phyloP scores from a whole-genome alignment of 164 flowering plant species.

The Tinospora cordifolia region DNA sequence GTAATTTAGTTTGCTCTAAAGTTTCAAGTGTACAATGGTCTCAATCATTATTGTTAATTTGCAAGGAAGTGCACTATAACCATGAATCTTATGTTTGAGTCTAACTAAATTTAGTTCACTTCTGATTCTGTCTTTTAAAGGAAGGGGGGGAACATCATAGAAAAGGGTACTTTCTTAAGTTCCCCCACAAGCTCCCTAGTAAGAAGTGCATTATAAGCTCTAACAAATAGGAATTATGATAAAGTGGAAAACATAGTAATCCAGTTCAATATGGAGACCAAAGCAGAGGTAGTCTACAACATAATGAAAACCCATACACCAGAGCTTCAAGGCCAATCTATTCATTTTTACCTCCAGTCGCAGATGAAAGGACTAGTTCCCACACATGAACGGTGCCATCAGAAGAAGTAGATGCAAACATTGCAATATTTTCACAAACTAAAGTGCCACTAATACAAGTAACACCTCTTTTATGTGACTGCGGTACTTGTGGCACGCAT shows the following conservation, averaged over 20 bases:
- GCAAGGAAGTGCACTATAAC: background rate
- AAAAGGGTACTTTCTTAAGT: constrained; percentile 1
- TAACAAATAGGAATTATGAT: background rate
- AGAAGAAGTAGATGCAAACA: constrained; percentile 82
- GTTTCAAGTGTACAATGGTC: background rate
- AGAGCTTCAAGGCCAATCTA: background rate
- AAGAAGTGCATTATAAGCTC: background rate
- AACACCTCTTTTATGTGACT: constrained; percentile 80
- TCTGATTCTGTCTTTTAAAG: background rate
- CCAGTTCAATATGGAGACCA: background rate
- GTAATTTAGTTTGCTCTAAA: background rate
- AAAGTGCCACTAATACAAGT: constrained; percentile 75
- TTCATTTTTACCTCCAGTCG: constrained; percentile 44
- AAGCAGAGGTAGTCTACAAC: background rate
- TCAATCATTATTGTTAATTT: background rate
- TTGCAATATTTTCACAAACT: constrained; percentile 50
- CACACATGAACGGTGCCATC: constrained; percentile 69
- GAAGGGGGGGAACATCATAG: background rate
- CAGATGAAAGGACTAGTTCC: constrained; percentile 55
- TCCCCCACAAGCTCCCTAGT: background rate
- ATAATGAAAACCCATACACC: background rate
- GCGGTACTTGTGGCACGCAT: constrained; percentile 56
- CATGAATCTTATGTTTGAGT: background rate
- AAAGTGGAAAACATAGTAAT: background rate
- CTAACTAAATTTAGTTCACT: background rate